Evolutionary conservation across 805 yeast species (phyloP), one percentile per base, ranked within the genome.

Genomic region (Candida maris): DNA sequence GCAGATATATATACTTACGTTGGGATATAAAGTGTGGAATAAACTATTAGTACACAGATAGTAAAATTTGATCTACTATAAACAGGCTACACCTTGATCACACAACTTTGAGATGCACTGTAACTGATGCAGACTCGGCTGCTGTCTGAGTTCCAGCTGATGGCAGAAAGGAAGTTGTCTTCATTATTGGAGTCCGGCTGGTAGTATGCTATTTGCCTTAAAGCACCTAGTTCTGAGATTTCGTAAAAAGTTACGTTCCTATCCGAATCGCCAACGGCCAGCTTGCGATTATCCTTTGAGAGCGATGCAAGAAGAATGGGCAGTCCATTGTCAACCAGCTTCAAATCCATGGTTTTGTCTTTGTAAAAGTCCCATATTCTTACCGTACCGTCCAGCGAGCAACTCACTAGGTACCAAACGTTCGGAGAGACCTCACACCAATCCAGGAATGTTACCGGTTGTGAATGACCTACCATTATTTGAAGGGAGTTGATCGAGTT

Each of bases 371-470:
- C 75, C 94, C 95, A 85, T 0, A 85, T 45, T 41, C 81, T 70
- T 2, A 81, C 62, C 0, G 81, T 65, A 0, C 93, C 86, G 47
- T 88, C 94, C 57, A 85, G 62, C 1, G 93, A 79, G 3, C 79
- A 68, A 30, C 79, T 72, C 24, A 81, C 50, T 5, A 79, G 24
- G 16, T 22, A 40, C 58, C 59, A 55, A 8, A 35, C 30, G 15
- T 33, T 35, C 17, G 32, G 27, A 10, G 35, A 62, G 2, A 57
- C 42, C 41, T 62, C 48, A 34, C 81, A 35, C 95, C 95, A 78
- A 31, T 67, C 52, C 6, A 79, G 65, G 14, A 65, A 70, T 3
- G 77, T 64, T 6, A 80, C 66, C 19, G 85, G 77, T 38, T 78
- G 73, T 1, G 75, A 65, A 53, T 81, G 87, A 0, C 79, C 81